Base-by-base conservation (phyloP, 306 rosid genomes). In the Sophora flavescens region DNA sequence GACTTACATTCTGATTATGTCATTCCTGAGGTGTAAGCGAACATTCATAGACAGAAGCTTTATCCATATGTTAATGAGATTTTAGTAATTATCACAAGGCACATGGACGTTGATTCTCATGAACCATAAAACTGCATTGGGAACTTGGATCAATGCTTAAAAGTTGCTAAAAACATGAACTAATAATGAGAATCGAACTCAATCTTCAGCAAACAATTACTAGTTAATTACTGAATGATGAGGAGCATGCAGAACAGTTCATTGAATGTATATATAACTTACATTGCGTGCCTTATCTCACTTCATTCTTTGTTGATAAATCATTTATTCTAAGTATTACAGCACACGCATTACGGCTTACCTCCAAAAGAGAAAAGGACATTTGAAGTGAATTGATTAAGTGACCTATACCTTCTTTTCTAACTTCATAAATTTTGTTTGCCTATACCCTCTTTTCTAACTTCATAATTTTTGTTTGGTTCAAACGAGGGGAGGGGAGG, bases 71-170 rank as follows among this genome's bases (percentile, higher is more conserved):
- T 53, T 33, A 12, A 11, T 41, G 51, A 45, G 47, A 77, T 68
- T 61, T 12, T 36, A 41, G 75, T 62, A 51, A 68, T 84, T 30
- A 81, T 74, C 50, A 77, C 68, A 41, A 14, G 68, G 72, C 85
- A 81, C 83, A 75, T 84, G 85, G 75, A 63, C 42, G 30, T 3
- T 72, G 69, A 84, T 72, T 77, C 80, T 66, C 48, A n/a, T 72
- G 59, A 47, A 47, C 72, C 56, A 51, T 63, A 59, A 15, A 66
- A 66, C 52, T 60, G 65, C 77, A 42, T 67, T 59, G 53, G 82
- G 39, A 72, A 72, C 68, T 65, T 39, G n/a, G 50, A 44, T 41
- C 62, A 6, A 54, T 68, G 58, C 51, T 38, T 53, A 33, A 74
- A 35, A 70, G 0, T 64, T 42, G 70, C 2, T 14, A 79, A 38